Evolutionary conservation across 2,329 filamentous ascomycete species (phyloP).

Genomic region (Venturia asperata): DNA sequence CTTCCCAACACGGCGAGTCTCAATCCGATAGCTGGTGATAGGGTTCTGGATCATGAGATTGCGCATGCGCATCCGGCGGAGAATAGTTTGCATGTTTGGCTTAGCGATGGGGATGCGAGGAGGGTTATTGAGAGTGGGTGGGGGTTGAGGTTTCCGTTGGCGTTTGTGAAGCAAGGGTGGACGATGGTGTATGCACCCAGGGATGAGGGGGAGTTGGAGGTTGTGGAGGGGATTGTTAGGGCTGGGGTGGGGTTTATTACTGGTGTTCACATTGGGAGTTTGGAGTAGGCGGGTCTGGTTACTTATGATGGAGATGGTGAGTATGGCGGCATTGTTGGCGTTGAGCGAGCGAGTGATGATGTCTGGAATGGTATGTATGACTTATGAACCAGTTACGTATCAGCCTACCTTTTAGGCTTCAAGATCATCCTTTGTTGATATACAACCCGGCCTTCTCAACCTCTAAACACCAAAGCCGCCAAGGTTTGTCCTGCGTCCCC

Average conservation of each 20-base stretch:
- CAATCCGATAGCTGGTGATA: slow-evolving; percentile 16
- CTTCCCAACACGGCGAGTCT: not conserved
- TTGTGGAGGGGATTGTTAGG: slow-evolving; percentile 62
- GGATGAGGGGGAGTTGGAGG: slow-evolving; percentile 58
- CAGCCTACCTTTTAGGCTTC: too few species aligned
- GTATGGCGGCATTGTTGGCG: not conserved
- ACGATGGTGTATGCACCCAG: slow-evolving; percentile 77
- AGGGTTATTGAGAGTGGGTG: slow-evolving; percentile 67
- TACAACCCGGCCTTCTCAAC: slow-evolving; percentile 27
- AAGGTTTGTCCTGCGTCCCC: slow-evolving; percentile 26
- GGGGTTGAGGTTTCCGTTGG: slow-evolving; percentile 63
- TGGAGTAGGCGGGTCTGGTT: not conserved
- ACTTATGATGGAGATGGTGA: not conserved
- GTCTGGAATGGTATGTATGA: not conserved
- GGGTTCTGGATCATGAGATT: slow-evolving; percentile 18
- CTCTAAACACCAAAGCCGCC: slow-evolving; percentile 29
- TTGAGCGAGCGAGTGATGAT: not conserved
- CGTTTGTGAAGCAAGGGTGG: slow-evolving; percentile 68
- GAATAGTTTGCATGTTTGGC: slow-evolving; percentile 19
- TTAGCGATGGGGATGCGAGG: slow-evolving; percentile 51
- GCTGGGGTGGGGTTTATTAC: slow-evolving; percentile 64
- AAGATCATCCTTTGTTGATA: slow-evolving; percentile 18
- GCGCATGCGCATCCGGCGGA: slow-evolving; percentile 18
- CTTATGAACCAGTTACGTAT: too few species aligned
- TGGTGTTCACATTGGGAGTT: not conserved